phyloP scores from a whole-genome alignment of 2,329 filamentous ascomycete genomes.

The Diaporthe capsici region DNA sequence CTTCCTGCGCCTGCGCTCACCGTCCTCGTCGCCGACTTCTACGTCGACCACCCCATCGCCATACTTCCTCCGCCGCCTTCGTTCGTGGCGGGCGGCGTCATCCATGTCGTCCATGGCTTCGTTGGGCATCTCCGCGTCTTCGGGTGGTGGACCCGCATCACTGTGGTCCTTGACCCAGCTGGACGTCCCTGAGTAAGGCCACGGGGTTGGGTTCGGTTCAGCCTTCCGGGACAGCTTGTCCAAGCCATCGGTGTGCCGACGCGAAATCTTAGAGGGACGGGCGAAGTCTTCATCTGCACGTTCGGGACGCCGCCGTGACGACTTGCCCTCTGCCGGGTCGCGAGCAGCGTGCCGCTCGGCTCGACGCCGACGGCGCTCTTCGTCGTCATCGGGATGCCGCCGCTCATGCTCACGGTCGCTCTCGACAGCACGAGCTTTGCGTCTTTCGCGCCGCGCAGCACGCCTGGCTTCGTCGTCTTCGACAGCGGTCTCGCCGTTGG shows the following conservation, averaged over 20 bases:
- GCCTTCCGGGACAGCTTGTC: constrained; percentile 42
- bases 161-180: constrained; percentile 77
- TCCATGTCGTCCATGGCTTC: constrained; percentile 56
- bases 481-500: constrained; percentile 58
- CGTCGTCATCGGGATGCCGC: constrained; percentile 57
- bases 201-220: constrained; percentile 52
- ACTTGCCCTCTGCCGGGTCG: constrained; percentile 55
- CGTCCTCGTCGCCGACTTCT: constrained; percentile 47
- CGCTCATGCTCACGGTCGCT: constrained; percentile 51
- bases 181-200: constrained; percentile 75
- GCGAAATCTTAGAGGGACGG: constrained; percentile 46
- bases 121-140: constrained; percentile 53
- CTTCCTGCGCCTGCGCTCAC: constrained; percentile 47
- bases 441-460: constrained; percentile 62
- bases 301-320: constrained; percentile 58
- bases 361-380: constrained; percentile 67
- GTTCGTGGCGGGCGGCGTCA: constrained; percentile 65
- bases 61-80: constrained; percentile 60
- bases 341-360: constrained; percentile 65
- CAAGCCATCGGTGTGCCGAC: constrained; percentile 44
- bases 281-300: constrained; percentile 61
- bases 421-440: constrained; percentile 57
- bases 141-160: constrained; percentile 72
- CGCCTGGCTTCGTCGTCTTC: constrained; percentile 47
- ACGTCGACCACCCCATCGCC: constrained; percentile 58